A percentile compares a stretch with the other conserved stretches of the same genome.
phyloP scores from a whole-genome alignment of 257 asterid genomes.

The Primulina huaijiensis region DNA sequence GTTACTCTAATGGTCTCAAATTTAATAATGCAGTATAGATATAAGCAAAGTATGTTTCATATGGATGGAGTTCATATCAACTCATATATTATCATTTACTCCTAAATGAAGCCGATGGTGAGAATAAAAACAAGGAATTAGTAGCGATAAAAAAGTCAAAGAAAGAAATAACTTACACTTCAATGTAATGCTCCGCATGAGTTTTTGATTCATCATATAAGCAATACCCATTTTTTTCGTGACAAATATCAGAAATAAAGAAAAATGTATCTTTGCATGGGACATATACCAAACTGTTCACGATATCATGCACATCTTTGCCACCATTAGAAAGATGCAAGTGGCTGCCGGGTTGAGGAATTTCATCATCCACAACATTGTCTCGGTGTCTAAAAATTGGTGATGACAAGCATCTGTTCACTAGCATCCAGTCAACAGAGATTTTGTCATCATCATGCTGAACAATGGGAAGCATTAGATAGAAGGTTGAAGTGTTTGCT shows the following conservation, averaged over 20 bases:
- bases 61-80: conserved; percentile 11
- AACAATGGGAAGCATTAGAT: conserved; percentile 75
- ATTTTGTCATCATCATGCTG: conserved; percentile 36
- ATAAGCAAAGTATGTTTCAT: neutral
- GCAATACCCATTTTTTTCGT: conserved; percentile 54
- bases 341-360: conserved; percentile 33
- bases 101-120: neutral
- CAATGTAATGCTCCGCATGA: conserved; percentile 64
- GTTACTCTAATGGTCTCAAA: too few species aligned
- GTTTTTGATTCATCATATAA: conserved; percentile 44
- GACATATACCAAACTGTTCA: conserved; percentile 80
- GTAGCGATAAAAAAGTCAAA: conserved; percentile 10
- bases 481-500: conserved; percentile 57
- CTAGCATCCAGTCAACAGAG: conserved; percentile 77
- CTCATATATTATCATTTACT: conserved; percentile 15
- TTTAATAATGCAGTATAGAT: too few species aligned
- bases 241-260: conserved; percentile 67
- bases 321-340: conserved; percentile 78
- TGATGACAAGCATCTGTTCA: conserved; percentile 78
- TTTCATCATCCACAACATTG: conserved; percentile 30
- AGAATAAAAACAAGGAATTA: conserved; percentile 21
- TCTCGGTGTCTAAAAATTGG: conserved; percentile 56
- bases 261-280: conserved; percentile 67
- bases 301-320: conserved; percentile 49
- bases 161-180: conserved; percentile 47